Evolutionary conservation across 306 rosid genomes (phyloP).

Genomic region (Canavalia ensiformis): DNA sequence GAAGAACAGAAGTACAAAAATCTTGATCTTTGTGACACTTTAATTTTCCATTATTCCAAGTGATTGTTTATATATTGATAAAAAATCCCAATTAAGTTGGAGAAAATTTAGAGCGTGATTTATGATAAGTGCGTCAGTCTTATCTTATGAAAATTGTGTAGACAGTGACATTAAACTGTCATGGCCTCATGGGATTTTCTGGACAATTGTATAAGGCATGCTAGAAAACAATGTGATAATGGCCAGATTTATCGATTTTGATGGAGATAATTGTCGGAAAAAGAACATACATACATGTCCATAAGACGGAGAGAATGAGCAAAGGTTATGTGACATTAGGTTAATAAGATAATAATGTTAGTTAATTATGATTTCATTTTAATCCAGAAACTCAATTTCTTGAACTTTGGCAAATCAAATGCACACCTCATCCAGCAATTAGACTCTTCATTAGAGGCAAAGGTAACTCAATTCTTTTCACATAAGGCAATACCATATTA

Average conservation of each 20-base stretch:
- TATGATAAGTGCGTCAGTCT: conserved; percentile 43
- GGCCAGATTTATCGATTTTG: conserved; percentile 41
- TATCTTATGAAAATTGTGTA: conserved; percentile 21
- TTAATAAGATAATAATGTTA: conserved; percentile 13
- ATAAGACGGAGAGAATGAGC: background rate
- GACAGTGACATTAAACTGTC: conserved; percentile 48
- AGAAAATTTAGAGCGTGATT: conserved; percentile 55
- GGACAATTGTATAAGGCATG: conserved; percentile 42
- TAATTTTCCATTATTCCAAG: background rate
- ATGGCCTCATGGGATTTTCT: conserved; percentile 7
- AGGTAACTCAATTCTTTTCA: background rate
- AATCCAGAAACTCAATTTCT: background rate
- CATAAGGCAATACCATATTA: too few species aligned
- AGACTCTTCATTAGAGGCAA: conserved; percentile 3
- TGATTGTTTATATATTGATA: background rate
- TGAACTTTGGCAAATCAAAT: conserved; percentile 16
- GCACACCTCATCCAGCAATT: background rate
- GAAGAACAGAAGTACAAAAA: background rate
- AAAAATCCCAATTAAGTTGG: background rate
- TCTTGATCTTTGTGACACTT: conserved; percentile 4
- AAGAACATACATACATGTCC: conserved; percentile 37
- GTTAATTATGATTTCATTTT: conserved; percentile 7
- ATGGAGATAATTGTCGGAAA: conserved; percentile 48
- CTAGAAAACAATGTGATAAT: conserved; percentile 25
- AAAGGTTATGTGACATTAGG: background rate